These are phyloP conservation scores for Wickerhamomyces sp. DNA, from an alignment of 1,139 yeast genomes.

Conservation along the genomic window DNA sequence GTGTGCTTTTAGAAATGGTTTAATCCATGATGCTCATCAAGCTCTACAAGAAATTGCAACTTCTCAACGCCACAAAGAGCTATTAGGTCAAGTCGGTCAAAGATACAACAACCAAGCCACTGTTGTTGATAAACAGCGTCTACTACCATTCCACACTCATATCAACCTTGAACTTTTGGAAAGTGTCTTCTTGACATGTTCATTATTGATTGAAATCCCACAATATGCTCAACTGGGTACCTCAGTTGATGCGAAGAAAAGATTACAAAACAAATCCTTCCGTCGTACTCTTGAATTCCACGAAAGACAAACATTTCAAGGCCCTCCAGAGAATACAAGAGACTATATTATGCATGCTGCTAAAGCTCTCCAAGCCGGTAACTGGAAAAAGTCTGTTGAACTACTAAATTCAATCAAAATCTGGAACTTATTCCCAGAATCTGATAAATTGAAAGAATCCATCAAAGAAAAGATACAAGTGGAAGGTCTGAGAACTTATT, in stretches of 20 bases:
- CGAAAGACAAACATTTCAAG: constrained; percentile 92
- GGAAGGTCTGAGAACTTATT: constrained; percentile 86
- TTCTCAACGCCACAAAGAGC: constrained; percentile 82
- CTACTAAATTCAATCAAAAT: constrained; percentile 75
- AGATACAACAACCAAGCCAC: constrained; percentile 55
- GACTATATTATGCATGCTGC: constrained; percentile 95
- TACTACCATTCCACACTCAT: constrained; percentile 97
- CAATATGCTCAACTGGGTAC: constrained; percentile 61
- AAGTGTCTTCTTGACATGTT: constrained; percentile 87
- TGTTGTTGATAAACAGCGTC: constrained; percentile 54
- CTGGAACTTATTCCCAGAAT: constrained; percentile 80
- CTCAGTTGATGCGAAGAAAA: constrained; percentile 49
- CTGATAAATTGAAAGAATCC: constrained; percentile 61
- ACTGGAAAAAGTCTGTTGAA: constrained; percentile 77
- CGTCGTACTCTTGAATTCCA: constrained; percentile 89
- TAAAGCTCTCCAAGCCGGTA: constrained; percentile 80
- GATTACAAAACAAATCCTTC: constrained; percentile 78
- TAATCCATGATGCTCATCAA: constrained; percentile 83
- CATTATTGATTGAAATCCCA: constrained; percentile 89
- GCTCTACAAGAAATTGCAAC: constrained; percentile 85
- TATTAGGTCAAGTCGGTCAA: constrained; percentile 88
- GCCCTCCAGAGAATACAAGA: constrained; percentile 96
- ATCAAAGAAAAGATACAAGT: constrained; percentile 74
- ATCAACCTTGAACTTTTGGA: constrained; percentile 93
- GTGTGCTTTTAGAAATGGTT: constrained; percentile 90